These are phyloP conservation scores for Aspergillus ustus DNA, from an alignment of 2,329 filamentous ascomycete species.

Conservation along the genomic window DNA sequence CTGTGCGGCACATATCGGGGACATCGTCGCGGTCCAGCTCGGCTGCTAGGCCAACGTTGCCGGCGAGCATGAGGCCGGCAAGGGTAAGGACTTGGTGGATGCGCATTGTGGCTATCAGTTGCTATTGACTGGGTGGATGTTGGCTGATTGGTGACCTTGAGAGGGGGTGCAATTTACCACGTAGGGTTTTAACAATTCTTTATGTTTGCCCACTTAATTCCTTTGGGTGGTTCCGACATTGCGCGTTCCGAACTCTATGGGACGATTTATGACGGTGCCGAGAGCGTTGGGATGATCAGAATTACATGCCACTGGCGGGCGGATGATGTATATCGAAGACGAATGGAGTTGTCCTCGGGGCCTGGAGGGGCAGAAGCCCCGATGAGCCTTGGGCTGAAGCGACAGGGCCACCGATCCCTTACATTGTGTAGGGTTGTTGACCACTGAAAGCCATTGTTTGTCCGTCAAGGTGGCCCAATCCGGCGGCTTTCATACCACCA, in stretches of 20 bases:
- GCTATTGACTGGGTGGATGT: neutral
- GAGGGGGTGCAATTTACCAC: neutral
- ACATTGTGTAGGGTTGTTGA: neutral
- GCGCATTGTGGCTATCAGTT: constrained; percentile 13
- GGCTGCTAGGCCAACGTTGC: constrained; percentile 28
- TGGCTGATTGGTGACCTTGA: neutral
- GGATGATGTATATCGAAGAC: neutral
- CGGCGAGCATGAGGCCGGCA: constrained; percentile 30
- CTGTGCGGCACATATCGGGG: constrained; percentile 33
- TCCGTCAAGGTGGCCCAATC: neutral
- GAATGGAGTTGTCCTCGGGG: neutral
- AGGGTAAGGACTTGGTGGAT: constrained; percentile 29
- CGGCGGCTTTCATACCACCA: neutral
- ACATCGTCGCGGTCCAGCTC: constrained; percentile 36
- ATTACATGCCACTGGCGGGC: neutral
- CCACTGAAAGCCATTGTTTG: neutral
- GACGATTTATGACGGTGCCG: constrained; percentile 8
- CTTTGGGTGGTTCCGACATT: neutral
- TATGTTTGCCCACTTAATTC: neutral
- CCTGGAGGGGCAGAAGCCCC: neutral
- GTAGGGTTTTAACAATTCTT: neutral
- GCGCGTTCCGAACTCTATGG: neutral
- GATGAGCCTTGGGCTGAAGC: neutral
- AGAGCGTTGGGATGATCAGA: neutral
- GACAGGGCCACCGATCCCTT: neutral